These are phyloP conservation scores for Lepidium campestre DNA, from an alignment of 441 rosid genomes.

Conservation along the genomic window DNA sequence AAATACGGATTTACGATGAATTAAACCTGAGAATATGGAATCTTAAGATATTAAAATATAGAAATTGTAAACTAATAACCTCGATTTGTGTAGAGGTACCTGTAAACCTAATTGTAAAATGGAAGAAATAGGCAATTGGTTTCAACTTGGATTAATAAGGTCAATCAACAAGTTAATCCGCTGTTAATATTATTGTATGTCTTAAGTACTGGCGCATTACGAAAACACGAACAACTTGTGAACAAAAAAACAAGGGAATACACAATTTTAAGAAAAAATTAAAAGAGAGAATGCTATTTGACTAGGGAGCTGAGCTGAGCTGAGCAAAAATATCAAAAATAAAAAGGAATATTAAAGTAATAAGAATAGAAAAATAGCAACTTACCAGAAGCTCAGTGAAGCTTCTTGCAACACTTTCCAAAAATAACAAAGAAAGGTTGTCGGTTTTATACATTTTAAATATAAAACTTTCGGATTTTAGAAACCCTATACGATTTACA, in stretches of 20 bases:
- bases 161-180: not conserved
- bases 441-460: slow-evolving; percentile 11
- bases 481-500: slow-evolving; percentile 21
- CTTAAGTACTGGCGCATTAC: slow-evolving; percentile 1
- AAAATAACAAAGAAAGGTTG: slow-evolving; percentile 20
- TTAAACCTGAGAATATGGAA: not conserved
- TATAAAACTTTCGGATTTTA: slow-evolving; percentile 21
- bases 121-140: not conserved
- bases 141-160: slow-evolving; percentile 5
- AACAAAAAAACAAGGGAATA: not conserved
- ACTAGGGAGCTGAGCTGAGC: slow-evolving; percentile 16
- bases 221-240: slow-evolving; percentile 8
- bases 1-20: not conserved
- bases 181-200: not conserved
- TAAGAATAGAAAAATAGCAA: slow-evolving; percentile 15
- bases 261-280: not conserved
- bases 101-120: slow-evolving; percentile 5
- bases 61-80: not conserved
- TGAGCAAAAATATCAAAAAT: not conserved
- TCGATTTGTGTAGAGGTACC: slow-evolving; percentile 1
- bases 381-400: slow-evolving; percentile 24
- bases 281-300: not conserved
- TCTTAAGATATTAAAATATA: not conserved
- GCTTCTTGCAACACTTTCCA: slow-evolving; percentile 29
- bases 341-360: not conserved